Base-by-base conservation (phyloP, 192 early-diverging fungal genomes). In the Linderina pennispora region DNA sequence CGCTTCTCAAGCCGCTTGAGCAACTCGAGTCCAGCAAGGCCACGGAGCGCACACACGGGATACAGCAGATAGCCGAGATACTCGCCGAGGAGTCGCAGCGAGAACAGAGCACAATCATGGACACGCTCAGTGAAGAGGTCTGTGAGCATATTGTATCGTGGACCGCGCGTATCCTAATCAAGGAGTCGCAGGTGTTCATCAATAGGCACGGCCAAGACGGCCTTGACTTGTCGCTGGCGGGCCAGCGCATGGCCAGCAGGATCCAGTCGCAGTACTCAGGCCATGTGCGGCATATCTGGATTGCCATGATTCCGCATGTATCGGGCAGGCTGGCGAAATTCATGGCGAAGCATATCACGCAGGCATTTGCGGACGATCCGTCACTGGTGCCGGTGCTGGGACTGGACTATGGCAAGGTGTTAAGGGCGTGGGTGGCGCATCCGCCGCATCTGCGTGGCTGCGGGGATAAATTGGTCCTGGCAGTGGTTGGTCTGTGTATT, bases 21-120 rank as follows among this genome's bases (percentile, higher is more conserved):
- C 53, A 65, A n/a, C 43, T 72, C 11, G 58, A 61, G 34, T 72
- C 69, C 15, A 43, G 48, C 25, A 72, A 72, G 32, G 69, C 69
- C 8, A 59, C 51, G 1, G 69, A 72, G 26, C 57, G 69, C 14
- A 45, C 48, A 15, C 52, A 47, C 15, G 69, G 69, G 0, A 45
- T 72, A 15, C 57, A 61, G 35, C 61, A 57, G 23, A 43, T 72
- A 8, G 62, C 69, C 6, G 44, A 58, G 2, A 36, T 72, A 22
- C 46, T 72, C 3, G 62, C 56, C 17, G 69, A 72, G 3, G 69
- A 72, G 40, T 26, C 41, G 5, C 50, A 28, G 9, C 24, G 50
- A 8, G 31, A 41, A 13, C 25, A 36, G 17, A 32, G 47, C 26
- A 22, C 43, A 1, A 17, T 72, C 38, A 62, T 51, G 1, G 41